Base-by-base conservation (phyloP, 2,329 filamentous ascomycete species). In the Penicillium decumbens region DNA sequence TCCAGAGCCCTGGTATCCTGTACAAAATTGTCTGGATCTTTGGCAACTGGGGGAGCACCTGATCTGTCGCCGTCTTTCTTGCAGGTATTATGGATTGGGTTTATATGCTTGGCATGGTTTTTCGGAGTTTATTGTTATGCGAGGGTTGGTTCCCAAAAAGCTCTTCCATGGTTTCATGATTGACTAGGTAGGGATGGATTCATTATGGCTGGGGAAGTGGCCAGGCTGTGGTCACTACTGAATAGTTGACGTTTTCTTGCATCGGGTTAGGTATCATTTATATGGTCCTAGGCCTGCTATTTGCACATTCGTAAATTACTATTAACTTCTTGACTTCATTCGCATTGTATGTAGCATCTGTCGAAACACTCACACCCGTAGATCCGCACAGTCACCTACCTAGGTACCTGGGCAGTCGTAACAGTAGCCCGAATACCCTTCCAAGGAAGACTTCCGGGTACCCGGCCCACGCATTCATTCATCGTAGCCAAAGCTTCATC, bases 1-100 rank as follows among this genome's bases (percentile, higher is more conserved):
- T 33, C 80, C 82, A 84, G 79, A 80, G 27, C 42, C 32, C 35
- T 32, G 32, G 43, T 41, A 23, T 35, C 46, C 10, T 40, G 20
- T 4, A 23, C 20, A 23, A 40, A 30, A 24, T 27, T 32, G 18
- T 4, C n/a, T 12, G 15, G 27, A 35, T 45, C 25, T 42, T 33
- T 43, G 23, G 41, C 12, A 41, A 28, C 23, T 15, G 28, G 40
- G 20, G 40, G 27, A 39, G 40, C 35, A 45, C 30, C 18, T 40
- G 38, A 42, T 42, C 27, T 28, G n/a, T 45, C 47, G 18, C 41
- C 33, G 27, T 24, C 24, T 20, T 41, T 15, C 24, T 27, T 28
- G 23, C 27, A 35, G 35, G 41, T 44, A 15, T 47, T 44, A 39
- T 45, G 41, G 24, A 30, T 38, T 33, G 48, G 48, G 48, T 32